Percentiles rank a stretch among this genome's conserved stretches.
Evolutionary conservation across 2,329 filamentous ascomycete species (phyloP).

Genomic region (Diplocarpon mali): DNA sequence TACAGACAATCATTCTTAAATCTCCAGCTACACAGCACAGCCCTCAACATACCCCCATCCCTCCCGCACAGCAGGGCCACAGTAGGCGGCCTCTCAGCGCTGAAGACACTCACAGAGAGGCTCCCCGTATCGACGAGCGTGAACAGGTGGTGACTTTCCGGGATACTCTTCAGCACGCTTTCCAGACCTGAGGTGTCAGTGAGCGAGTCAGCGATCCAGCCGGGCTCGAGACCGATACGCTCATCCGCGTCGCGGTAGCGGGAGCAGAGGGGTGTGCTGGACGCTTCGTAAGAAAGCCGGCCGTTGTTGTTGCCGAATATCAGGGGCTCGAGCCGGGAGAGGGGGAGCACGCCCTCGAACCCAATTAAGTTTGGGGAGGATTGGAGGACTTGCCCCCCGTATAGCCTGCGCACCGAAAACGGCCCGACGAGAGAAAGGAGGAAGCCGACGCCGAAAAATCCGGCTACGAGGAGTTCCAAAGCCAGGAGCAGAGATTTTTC

Average conservation of each 20-base stretch:
- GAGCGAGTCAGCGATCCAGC: slow-evolving; percentile 1
- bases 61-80: slow-evolving; percentile 26
- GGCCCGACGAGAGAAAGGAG: slow-evolving; percentile 9
- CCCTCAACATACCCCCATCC: slow-evolving; percentile 28
- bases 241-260: neutral
- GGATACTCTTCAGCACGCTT: slow-evolving; percentile 12
- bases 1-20: slow-evolving; percentile 3
- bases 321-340: neutral
- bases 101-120: slow-evolving; percentile 25
- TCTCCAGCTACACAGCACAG: slow-evolving; percentile 30
- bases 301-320: slow-evolving; percentile 16
- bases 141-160: slow-evolving; percentile 14
- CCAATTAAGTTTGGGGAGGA: slow-evolving; percentile 7
- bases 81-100: slow-evolving; percentile 24
- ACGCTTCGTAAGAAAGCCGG: slow-evolving; percentile 11
- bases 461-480: slow-evolving; percentile 1
- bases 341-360: slow-evolving; percentile 15
- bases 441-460: slow-evolving; percentile 7
- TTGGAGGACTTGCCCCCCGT: slow-evolving; percentile 13
- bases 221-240: slow-evolving; percentile 1
- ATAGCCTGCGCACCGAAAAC: slow-evolving; percentile 5
- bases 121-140: slow-evolving; percentile 26
- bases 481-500: neutral
- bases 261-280: neutral
- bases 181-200: slow-evolving; percentile 4